Conservation (phyloP, 345 rosid genomes). For the Crucihimalaya himalaica region DNA sequence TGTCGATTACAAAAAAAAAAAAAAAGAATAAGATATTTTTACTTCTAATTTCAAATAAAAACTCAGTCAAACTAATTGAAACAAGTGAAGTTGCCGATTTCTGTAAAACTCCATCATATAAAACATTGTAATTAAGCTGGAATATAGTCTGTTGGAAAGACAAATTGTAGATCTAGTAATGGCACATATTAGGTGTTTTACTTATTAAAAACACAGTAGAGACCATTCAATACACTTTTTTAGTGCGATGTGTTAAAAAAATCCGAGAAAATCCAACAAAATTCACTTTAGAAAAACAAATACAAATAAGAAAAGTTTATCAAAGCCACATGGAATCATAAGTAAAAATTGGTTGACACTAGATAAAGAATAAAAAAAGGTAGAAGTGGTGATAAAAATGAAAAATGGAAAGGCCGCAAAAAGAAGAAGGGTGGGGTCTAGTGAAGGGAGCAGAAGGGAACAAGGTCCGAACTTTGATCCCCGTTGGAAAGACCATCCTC, state of each 20-base stretch:
- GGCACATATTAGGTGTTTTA: slow-evolving; percentile 2
- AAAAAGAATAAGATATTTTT: background rate
- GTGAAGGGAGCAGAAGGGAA: slow-evolving; percentile 51
- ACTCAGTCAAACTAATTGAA: background rate
- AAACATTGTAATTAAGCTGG: background rate
- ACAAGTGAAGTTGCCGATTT: background rate
- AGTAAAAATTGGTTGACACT: slow-evolving; percentile 26
- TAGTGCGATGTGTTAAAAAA: background rate
- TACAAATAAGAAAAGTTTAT: background rate
- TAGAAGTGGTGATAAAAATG: background rate
- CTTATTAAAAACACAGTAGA: background rate
- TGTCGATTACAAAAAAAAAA: background rate
- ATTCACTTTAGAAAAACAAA: background rate
- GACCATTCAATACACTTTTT: background rate
- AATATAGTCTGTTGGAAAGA: background rate
- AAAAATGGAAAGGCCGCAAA: slow-evolving; percentile 14
- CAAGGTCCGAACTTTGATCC: slow-evolving; percentile 51
- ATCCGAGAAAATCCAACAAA: background rate
- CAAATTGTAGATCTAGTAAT: background rate
- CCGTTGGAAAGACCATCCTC: slow-evolving; percentile 44
- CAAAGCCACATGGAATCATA: slow-evolving; percentile 37
- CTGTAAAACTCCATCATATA: background rate
- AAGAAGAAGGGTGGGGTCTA: slow-evolving; percentile 32
- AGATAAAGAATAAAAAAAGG: background rate
- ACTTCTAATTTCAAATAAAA: background rate